A percentile compares a stretch with the other conserved stretches of the same genome.
Evolutionary conservation across 805 yeast genomes (phyloP).

Genomic region (Ogataea saltuana): DNA sequence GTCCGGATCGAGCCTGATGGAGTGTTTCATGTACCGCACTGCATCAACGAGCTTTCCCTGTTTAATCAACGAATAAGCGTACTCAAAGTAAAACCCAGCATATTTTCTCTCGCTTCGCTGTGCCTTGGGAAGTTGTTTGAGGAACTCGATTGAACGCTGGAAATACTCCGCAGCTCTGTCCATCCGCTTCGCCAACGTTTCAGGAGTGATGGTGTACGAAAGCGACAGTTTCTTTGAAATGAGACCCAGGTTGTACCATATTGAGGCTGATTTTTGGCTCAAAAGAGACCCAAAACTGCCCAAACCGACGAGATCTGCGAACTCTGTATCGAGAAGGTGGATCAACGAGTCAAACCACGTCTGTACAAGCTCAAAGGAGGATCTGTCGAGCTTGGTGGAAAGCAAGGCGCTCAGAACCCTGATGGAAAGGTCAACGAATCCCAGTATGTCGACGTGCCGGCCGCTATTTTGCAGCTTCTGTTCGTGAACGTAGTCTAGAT

Average conservation of each 20-base stretch:
- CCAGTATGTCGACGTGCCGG: slow-evolving; percentile 40
- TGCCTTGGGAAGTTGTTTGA: slow-evolving; percentile 8
- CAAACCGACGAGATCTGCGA: slow-evolving; percentile 8
- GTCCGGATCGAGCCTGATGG: slow-evolving; percentile 51
- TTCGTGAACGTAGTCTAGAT: slow-evolving; percentile 41
- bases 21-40: slow-evolving; percentile 45
- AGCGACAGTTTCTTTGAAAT: slow-evolving; percentile 22
- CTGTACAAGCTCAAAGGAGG: slow-evolving; percentile 19
- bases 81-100: slow-evolving; percentile 41
- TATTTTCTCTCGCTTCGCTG: slow-evolving; percentile 18
- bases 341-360: slow-evolving; percentile 22
- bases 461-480: slow-evolving; percentile 38
- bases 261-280: slow-evolving; percentile 24
- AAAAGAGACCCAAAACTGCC: slow-evolving; percentile 25
- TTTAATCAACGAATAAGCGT: slow-evolving; percentile 50
- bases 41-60: slow-evolving; percentile 45
- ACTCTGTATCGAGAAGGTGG: slow-evolving; percentile 9
- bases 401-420: slow-evolving; percentile 20
- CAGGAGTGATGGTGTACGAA: slow-evolving; percentile 15
- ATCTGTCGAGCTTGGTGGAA: slow-evolving; percentile 8
- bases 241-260: slow-evolving; percentile 29
- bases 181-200: slow-evolving; percentile 14
- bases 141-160: slow-evolving; percentile 15
- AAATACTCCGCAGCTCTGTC: slow-evolving; percentile 9
- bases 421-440: slow-evolving; percentile 26